Percentiles rank a stretch among this genome's conserved stretches.
These are phyloP conservation scores for Prosopis cineraria DNA, from an alignment of 306 rosid genomes.

Conservation along the genomic window DNA sequence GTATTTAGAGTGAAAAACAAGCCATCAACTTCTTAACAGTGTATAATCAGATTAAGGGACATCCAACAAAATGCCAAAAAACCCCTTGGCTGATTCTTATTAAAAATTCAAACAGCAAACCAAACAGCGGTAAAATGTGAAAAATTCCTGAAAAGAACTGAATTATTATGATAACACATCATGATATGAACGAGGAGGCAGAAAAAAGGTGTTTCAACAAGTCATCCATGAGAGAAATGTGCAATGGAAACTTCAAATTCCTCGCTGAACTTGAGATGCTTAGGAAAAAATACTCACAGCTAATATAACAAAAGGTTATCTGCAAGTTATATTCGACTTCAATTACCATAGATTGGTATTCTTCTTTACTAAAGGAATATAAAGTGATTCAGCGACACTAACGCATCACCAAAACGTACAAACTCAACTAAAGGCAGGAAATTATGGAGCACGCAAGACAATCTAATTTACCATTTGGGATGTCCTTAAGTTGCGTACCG, in stretches of 20 bases:
- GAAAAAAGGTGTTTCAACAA: not conserved
- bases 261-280: not conserved
- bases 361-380: not conserved
- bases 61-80: not conserved
- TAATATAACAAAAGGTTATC: not conserved
- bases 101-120: not conserved
- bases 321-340: not conserved
- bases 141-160: not conserved
- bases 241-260: not conserved
- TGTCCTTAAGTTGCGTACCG: constrained; percentile 85
- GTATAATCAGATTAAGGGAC: not conserved
- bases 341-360: too few species aligned
- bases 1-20: not conserved
- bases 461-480: constrained; percentile 76
- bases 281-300: not conserved
- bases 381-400: not conserved
- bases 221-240: not conserved
- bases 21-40: not conserved
- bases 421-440: not conserved
- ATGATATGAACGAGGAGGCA: not conserved
- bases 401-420: not conserved
- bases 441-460: not conserved
- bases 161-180: not conserved
- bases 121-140: not conserved
- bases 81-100: not conserved